Evolutionary conservation across 2,329 filamentous ascomycete genomes (phyloP).

Genomic region (Fusarium coicis): DNA sequence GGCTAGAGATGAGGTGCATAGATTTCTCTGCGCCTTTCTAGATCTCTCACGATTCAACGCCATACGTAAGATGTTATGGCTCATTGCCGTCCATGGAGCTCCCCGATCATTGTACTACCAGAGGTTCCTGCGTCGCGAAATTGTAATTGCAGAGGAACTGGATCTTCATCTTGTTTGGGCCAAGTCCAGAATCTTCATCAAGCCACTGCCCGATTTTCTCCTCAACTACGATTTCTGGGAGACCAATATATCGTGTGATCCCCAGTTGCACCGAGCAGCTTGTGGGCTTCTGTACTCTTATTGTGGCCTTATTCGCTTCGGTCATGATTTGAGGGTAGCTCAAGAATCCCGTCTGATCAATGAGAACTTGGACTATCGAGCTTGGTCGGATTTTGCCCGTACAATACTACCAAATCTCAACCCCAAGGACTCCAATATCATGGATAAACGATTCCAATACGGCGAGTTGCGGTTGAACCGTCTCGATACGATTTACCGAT

Average conservation of each 20-base stretch:
- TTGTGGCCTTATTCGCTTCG: neutral
- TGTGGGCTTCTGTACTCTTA: constrained; percentile 1
- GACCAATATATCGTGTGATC: neutral
- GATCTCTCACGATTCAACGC: constrained; percentile 1
- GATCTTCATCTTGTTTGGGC: constrained; percentile 3
- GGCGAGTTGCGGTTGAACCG: neutral
- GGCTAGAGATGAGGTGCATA: neutral
- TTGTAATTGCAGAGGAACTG: neutral
- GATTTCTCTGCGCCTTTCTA: neutral
- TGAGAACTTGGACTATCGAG: neutral
- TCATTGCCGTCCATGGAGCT: neutral
- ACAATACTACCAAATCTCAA: neutral
- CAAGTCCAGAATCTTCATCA: neutral
- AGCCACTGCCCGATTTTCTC: neutral
- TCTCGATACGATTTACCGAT: neutral
- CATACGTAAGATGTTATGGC: neutral
- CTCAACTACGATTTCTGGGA: constrained; percentile 7
- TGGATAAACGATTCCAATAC: neutral
- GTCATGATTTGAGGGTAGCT: neutral
- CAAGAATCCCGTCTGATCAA: neutral
- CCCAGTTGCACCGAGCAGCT: neutral
- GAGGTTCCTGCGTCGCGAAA: neutral
- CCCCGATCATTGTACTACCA: neutral
- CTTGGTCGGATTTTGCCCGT: neutral
- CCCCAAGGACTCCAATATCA: neutral